These are phyloP conservation scores for Podospora tetraspora DNA, from an alignment of 495 filamentous ascomycete genomes.

Conservation along the genomic window DNA sequence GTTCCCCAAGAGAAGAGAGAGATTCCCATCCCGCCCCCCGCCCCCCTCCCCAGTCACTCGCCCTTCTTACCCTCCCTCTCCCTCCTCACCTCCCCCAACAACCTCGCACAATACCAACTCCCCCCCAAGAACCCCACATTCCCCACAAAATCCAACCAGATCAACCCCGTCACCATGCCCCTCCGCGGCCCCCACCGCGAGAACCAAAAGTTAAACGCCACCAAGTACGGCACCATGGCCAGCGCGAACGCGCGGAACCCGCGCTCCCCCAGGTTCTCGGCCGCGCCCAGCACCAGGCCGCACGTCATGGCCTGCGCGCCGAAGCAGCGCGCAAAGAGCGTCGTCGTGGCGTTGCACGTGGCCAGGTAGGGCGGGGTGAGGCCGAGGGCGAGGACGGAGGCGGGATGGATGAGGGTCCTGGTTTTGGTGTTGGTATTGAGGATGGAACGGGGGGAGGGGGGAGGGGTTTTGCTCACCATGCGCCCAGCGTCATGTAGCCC, in stretches of 20 bases:
- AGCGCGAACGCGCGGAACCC: conserved; percentile 25
- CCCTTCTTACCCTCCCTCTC: background rate
- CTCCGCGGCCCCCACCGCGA: conserved; percentile 18
- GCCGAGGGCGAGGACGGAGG: conserved; percentile 22
- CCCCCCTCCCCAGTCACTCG: no score
- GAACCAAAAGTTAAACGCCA: conserved; percentile 27
- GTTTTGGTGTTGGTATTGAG: background rate
- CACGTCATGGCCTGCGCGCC: conserved; percentile 32
- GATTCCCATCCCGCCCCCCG: background rate
- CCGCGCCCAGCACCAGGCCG: conserved; percentile 23
- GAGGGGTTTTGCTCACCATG: conserved; percentile 14
- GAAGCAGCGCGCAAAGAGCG: conserved; percentile 25
- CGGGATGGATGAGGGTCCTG: conserved; percentile 26
- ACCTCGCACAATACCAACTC: conserved; percentile 15
- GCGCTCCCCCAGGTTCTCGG: conserved; percentile 16
- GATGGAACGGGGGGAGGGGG: background rate
- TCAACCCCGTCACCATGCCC: conserved; percentile 21
- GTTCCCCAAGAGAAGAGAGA: background rate
- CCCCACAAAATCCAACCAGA: conserved; percentile 27
- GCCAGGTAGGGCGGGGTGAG: conserved; percentile 20
- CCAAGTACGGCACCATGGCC: conserved; percentile 27
- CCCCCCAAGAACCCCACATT: conserved; percentile 23
- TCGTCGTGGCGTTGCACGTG: conserved; percentile 19
- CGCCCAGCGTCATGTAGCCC: conserved; percentile 18
- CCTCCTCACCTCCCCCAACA: conserved; percentile 20